Base-by-base conservation (phyloP, 306 rosid genomes). In the Lotus japonicus region DNA sequence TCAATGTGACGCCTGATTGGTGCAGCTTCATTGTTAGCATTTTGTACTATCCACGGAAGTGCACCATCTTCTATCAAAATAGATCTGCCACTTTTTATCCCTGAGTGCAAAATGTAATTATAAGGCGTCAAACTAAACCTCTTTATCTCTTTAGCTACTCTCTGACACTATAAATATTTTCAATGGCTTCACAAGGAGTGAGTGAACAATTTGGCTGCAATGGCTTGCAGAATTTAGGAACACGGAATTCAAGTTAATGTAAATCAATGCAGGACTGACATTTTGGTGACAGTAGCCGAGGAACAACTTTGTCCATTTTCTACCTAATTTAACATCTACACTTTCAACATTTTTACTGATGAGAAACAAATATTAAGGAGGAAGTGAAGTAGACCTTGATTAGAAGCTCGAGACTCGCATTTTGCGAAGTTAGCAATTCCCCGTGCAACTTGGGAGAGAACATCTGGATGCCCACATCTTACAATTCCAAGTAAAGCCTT, bases 391-490 rank as follows among this genome's bases (percentile, higher is more conserved):
- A 64, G 74, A 90, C 99, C 97, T 81, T 95, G 99, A 68, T 65
- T 81, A 63, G 92, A 85, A 16, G 92, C 92, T 59, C 99, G 94
- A 38, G 99, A 95, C 73, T 95, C 99, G 71, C 99, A 95, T 80
- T 95, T 95, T 39, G 99, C 99, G 26, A 90, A 95, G 84, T 95
- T 95, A 3, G 99, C 99, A 10, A 95, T 88, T 72, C 99, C 99
- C 65, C 97, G 84, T 36, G 99, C 97, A 50, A 95, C 95, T 84
- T 95, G 99, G 67, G 99, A 85, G 79, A 94, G 97, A 72, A 94
- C 99, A 68, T 95, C 97, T 10, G 99, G 90, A 78, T 95, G 99
- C 50, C 95, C 96, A 68, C 97, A 90, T 83, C 99, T 84, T 58
- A 90, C 99, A 31, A 95, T 90, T 79, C 97, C 99, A 28, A 95